A percentile compares a stretch with the other conserved stretches of the same genome.
phyloP scores from a whole-genome alignment of 495 filamentous ascomycete species.

The Aspergillus wentii region DNA sequence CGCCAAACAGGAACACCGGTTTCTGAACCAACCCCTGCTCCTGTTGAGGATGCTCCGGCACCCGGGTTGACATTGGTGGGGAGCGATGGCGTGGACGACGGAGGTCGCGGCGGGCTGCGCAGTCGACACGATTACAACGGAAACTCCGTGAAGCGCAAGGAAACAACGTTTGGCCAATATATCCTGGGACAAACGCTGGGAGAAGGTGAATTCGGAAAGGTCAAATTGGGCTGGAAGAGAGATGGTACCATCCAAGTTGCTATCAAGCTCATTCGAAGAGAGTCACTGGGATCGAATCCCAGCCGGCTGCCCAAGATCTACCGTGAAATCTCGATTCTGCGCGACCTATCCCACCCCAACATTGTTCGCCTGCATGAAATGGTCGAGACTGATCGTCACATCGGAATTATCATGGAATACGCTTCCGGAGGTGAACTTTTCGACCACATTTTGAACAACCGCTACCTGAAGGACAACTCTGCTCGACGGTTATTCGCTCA shows the following conservation, averaged over 20 bases:
- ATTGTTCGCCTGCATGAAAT: slow-evolving; percentile 98
- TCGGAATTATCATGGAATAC: slow-evolving; percentile 97
- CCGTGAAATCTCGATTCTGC: slow-evolving; percentile 88
- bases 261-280: slow-evolving; percentile 94
- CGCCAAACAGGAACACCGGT: slow-evolving; percentile 61
- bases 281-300: slow-evolving; percentile 80
- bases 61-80: slow-evolving; percentile 51
- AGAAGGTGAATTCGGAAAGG: slow-evolving; percentile 98
- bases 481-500: slow-evolving; percentile 93
- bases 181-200: slow-evolving; percentile 95
- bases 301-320: slow-evolving; percentile 92
- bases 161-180: slow-evolving; percentile 89
- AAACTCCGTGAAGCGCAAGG: slow-evolving; percentile 54
- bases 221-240: slow-evolving; percentile 98
- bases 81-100: slow-evolving; percentile 56
- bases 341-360: slow-evolving; percentile 84
- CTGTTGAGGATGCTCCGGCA: slow-evolving; percentile 47
- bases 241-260: slow-evolving; percentile 93
- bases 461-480: slow-evolving; percentile 89
- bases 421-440: slow-evolving; percentile 97
- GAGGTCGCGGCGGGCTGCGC: slow-evolving; percentile 52
- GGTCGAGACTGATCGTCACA: slow-evolving; percentile 93
- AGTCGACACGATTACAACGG: slow-evolving; percentile 75
- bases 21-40: slow-evolving; percentile 37
- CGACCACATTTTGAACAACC: slow-evolving; percentile 94